Percentiles rank a stretch among this genome's conserved stretches.
Evolutionary conservation across 208 protist genomes (phyloP).

Genomic region (Phytomonas sp.): DNA sequence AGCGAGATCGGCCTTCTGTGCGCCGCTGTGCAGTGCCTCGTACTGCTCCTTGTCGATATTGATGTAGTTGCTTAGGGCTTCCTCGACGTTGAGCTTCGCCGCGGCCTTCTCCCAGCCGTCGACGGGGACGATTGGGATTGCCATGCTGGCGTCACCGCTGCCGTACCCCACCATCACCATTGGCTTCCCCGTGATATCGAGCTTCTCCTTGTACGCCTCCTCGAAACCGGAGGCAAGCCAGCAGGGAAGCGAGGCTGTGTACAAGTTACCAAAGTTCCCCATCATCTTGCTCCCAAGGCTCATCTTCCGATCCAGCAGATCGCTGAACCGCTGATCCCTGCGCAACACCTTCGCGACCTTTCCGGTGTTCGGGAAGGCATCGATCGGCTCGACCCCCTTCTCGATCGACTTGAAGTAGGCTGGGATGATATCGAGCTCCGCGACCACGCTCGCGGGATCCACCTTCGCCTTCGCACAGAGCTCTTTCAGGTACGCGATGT

Average conservation of each 20-base stretch:
- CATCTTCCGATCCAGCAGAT: slow-evolving; percentile 79
- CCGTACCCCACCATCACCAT: slow-evolving; percentile 89
- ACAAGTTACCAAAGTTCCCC: slow-evolving; percentile 87
- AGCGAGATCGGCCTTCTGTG: slow-evolving; percentile 62
- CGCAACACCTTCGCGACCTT: slow-evolving; percentile 78
- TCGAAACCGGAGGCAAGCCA: slow-evolving; percentile 86
- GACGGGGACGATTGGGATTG: slow-evolving; percentile 85
- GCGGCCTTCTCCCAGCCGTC: slow-evolving; percentile 72
- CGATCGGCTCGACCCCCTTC: slow-evolving; percentile 50
- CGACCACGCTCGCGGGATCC: slow-evolving; percentile 30
- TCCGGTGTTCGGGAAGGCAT: slow-evolving; percentile 61
- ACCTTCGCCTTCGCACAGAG: slow-evolving; percentile 64
- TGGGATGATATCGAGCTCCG: slow-evolving; percentile 56
- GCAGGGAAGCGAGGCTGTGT: slow-evolving; percentile 86
- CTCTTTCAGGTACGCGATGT: slow-evolving; percentile 52
- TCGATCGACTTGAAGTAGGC: slow-evolving; percentile 81
- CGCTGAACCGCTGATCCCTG: slow-evolving; percentile 69
- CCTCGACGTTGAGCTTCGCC: slow-evolving; percentile 62
- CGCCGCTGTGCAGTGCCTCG: slow-evolving; percentile 71
- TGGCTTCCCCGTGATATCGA: slow-evolving; percentile 73
- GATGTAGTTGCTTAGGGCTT: slow-evolving; percentile 63
- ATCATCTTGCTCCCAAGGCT: slow-evolving; percentile 78
- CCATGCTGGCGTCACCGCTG: slow-evolving; percentile 78
- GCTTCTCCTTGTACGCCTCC: slow-evolving; percentile 71
- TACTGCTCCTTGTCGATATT: slow-evolving; percentile 74